These are phyloP conservation scores for Priceomyces haplophilus DNA, from an alignment of 805 yeast genomes.

Conservation along the genomic window DNA sequence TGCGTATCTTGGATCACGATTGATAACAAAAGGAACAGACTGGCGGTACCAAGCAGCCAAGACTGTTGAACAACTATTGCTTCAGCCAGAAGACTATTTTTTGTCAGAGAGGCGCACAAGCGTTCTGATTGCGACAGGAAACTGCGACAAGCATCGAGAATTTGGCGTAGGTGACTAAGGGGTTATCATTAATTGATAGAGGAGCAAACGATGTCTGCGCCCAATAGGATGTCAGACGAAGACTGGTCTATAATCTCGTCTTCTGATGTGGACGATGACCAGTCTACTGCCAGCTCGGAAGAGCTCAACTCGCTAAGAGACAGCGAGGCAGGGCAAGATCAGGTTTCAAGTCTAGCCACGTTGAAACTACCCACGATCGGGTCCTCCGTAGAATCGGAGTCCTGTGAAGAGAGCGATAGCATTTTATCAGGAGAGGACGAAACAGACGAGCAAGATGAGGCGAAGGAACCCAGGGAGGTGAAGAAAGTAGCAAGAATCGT, in stretches of 20 bases:
- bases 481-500: conserved; percentile 11
- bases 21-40: too few species aligned
- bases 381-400: neutral
- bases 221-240: conserved; percentile 26
- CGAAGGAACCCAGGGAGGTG: neutral
- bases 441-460: neutral
- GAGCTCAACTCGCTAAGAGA: neutral
- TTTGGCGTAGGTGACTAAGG: neutral
- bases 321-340: conserved; percentile 3
- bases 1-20: too few species aligned
- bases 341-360: conserved; percentile 15
- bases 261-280: conserved; percentile 38
- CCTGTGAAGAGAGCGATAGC: neutral
- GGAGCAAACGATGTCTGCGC: conserved; percentile 5
- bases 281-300: conserved; percentile 16
- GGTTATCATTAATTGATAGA: neutral
- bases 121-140: too few species aligned
- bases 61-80: too few species aligned
- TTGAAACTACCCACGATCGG: conserved; percentile 15
- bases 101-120: too few species aligned
- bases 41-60: too few species aligned
- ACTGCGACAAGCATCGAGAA: neutral
- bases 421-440: neutral
- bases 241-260: conserved; percentile 47
- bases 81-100: too few species aligned